Conservation (phyloP, 345 rosid species). For the Physaria fendleri region DNA sequence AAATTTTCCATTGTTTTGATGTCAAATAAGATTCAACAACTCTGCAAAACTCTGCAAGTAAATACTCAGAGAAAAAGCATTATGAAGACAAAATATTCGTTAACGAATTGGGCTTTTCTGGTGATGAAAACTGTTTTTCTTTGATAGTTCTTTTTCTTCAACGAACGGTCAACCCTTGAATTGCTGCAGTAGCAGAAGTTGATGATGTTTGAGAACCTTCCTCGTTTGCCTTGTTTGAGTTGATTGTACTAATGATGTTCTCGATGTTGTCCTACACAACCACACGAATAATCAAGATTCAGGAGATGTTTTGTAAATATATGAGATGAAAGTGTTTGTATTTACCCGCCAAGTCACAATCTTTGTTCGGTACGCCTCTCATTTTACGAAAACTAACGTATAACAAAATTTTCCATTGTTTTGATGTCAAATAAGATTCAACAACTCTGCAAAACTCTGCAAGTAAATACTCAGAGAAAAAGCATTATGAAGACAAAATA, state of each 20-base stretch:
- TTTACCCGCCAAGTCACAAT: constrained; percentile 76
- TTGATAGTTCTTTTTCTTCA: constrained; percentile 12
- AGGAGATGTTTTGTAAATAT: not conserved
- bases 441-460: constrained; percentile 18
- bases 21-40: constrained; percentile 20
- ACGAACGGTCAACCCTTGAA: constrained; percentile 49
- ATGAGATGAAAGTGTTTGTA: not conserved
- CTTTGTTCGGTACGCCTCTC: too few relatives aligned
- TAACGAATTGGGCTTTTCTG: constrained; percentile 2
- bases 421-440: constrained; percentile 17
- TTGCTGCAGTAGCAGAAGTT: constrained; percentile 29
- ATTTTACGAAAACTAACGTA: constrained; percentile 4
- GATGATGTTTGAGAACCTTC: constrained; percentile 69
- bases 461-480: not conserved
- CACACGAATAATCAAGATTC: not conserved
- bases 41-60: constrained; percentile 12
- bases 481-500: not conserved
- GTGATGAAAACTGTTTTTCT: not conserved
- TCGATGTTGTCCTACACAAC: constrained; percentile 60
- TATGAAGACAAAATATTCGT: constrained; percentile 1
- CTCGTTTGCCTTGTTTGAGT: constrained; percentile 77
- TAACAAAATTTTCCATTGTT: constrained; percentile 9
- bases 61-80: not conserved
- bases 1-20: constrained; percentile 9
- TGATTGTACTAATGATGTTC: constrained; percentile 67